A percentile compares a stretch with the other conserved stretches of the same genome.
Evolutionary conservation across 2,329 filamentous ascomycete genomes (phyloP).

Genomic region (Paecilomyces dactylethromorphus): DNA sequence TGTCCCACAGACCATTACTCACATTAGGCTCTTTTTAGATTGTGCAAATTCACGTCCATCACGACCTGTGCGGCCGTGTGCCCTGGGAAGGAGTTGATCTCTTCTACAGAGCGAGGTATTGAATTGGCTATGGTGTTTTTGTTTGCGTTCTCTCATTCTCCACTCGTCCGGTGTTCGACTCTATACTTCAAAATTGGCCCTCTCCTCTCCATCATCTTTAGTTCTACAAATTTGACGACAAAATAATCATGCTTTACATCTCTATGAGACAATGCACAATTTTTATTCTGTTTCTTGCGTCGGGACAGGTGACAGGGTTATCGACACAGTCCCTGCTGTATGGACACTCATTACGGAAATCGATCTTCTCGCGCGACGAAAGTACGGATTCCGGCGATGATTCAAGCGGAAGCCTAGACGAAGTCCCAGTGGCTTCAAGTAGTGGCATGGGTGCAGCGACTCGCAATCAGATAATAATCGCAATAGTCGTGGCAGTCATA

Average conservation of each 20-base stretch:
- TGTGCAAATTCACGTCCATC: neutral
- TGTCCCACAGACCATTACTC: neutral
- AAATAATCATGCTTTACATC: neutral
- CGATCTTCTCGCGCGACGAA: neutral
- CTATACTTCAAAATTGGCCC: neutral
- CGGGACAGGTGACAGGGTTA: neutral
- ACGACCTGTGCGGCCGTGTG: neutral
- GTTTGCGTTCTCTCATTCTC: neutral
- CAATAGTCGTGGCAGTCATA: constrained; percentile 21
- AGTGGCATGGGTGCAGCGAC: constrained; percentile 5
- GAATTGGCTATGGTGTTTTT: neutral
- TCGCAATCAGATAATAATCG: constrained; percentile 17
- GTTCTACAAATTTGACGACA: neutral
- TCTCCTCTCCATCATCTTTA: neutral
- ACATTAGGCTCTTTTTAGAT: neutral
- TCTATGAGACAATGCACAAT: neutral
- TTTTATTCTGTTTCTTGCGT: neutral
- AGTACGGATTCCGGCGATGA: neutral
- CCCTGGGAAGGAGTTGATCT: neutral
- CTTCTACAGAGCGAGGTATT: neutral
- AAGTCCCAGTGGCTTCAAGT: constrained; percentile 3
- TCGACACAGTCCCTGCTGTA: neutral
- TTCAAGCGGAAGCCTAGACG: constrained; percentile 4
- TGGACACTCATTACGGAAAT: neutral
- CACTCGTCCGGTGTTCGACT: neutral